Conservation (phyloP, 2,329 filamentous ascomycete genomes). For the Fusarium nisikadoi region DNA sequence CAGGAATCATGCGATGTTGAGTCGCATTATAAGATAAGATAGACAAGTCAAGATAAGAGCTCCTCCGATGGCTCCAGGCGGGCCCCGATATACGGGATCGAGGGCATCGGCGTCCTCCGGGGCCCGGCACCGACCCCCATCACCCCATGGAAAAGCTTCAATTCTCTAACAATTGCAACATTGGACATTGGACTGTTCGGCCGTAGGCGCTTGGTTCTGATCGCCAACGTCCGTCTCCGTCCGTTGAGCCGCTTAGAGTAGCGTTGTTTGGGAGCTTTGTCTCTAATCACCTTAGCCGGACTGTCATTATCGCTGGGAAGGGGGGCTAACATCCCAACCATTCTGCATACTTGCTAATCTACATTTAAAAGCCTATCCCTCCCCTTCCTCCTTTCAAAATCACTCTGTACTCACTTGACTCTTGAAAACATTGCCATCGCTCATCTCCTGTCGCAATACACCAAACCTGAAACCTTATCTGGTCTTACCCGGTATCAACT, state of each 20-base stretch:
- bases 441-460: not conserved
- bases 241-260: conserved; percentile 28
- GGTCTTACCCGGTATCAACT: conserved; percentile 2
- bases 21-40: conserved; percentile 30
- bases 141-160: conserved; percentile 36
- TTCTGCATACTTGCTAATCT: conserved; percentile 18
- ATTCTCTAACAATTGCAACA: conserved; percentile 30
- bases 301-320: conserved; percentile 12
- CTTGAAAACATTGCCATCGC: not conserved
- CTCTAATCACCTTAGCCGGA: not conserved
- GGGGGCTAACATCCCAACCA: conserved; percentile 35
- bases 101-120: conserved; percentile 46
- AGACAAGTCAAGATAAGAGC: conserved; percentile 27
- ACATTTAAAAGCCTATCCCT: conserved; percentile 35
- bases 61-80: conserved; percentile 27
- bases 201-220: conserved; percentile 32
- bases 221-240: conserved; percentile 43
- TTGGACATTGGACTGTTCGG: conserved; percentile 28
- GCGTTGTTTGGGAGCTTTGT: not conserved
- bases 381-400: conserved; percentile 1
- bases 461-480: conserved; percentile 15
- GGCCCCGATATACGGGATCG: conserved; percentile 29
- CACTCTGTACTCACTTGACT: not conserved
- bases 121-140: conserved; percentile 39
- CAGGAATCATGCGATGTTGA: conserved; percentile 32